Evolutionary conservation across 495 filamentous ascomycete species (phyloP).

Genomic region (Neohortaea acidophila): DNA sequence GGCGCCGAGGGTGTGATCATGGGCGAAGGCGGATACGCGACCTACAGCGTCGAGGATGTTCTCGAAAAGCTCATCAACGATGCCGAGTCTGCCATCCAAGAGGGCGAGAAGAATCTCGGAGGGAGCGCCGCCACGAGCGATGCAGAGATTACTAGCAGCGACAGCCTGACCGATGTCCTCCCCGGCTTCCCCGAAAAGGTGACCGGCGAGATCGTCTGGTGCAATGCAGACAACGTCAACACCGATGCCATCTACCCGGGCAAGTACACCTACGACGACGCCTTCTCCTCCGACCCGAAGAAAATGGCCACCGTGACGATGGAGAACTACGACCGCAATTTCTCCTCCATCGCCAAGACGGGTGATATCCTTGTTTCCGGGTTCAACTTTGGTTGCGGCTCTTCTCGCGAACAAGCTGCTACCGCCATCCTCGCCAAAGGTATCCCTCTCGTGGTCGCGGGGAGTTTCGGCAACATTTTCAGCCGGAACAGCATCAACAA

Average conservation of each 20-base stretch:
- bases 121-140: neutral
- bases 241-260: slow-evolving; percentile 81
- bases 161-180: slow-evolving; percentile 41
- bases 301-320: slow-evolving; percentile 83
- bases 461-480: slow-evolving; percentile 85
- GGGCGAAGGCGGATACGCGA: slow-evolving; percentile 43
- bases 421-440: slow-evolving; percentile 75
- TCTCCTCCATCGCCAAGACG: slow-evolving; percentile 40
- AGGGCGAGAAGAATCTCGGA: slow-evolving; percentile 9
- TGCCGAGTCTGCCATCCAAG: slow-evolving; percentile 43
- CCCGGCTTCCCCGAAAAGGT: slow-evolving; percentile 55
- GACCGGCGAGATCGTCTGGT: slow-evolving; percentile 53
- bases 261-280: slow-evolving; percentile 82
- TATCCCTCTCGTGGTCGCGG: slow-evolving; percentile 70
- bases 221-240: slow-evolving; percentile 58
- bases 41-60: slow-evolving; percentile 42
- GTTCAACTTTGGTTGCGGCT: slow-evolving; percentile 84
- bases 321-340: slow-evolving; percentile 74
- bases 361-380: slow-evolving; percentile 74
- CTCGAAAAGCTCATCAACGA: slow-evolving; percentile 53
- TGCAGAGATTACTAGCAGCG: slow-evolving; percentile 3
- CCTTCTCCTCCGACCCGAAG: slow-evolving; percentile 41
- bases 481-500: slow-evolving; percentile 85
- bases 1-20: slow-evolving; percentile 49
- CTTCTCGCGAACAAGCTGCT: slow-evolving; percentile 72